Evolutionary conservation across 2,329 filamentous ascomycete genomes (phyloP), one percentile per base, ranked within the genome.

Genomic region (Colletotrichum scovillei): DNA sequence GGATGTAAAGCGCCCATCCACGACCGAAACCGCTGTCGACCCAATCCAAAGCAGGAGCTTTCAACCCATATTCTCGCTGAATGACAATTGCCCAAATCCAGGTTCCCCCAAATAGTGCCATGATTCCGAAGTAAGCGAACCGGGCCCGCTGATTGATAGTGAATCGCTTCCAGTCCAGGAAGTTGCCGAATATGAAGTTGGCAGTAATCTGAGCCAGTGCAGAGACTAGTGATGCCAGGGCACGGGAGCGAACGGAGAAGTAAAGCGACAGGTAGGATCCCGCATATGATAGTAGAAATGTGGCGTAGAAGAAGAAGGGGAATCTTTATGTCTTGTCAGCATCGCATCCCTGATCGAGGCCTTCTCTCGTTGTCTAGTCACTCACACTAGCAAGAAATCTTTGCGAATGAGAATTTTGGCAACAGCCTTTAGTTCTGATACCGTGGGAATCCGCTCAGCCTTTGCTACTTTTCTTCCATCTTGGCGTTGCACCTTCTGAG

Each of bases 51-150:
- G 70, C 74, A 0, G 69, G 73, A 4, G 65, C 63, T 16, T 67
- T 55, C n/a, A 68, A 42, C 14, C 73, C 63, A 22, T 75, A 75
- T 49, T 72, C 72, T 24, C 73, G 67, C 67, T 77, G 75, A 9
- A 78, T 73, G n/a, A 76, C 70, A 22, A 75, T 57, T n/a, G 75
- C 76, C 77, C 76, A 78, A 9, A 76, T 72, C 77, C 76, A 78
- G 12, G 75, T 63, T 4, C 65, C 63, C 3, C 75, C 75, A 65
- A 78, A 77, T 2, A 74, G 7, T n/a, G 76, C 75, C 63, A 70
- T 69, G 22, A 72, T 74, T 14, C 76, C 73, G 38, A 77, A 32
- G 58, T 77, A 78, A n/a, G 72, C 75, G 32, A 46, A 52, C 7
- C 66, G 72, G 24, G 75, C 74, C 7, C 77, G 69, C 3, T 73